These are phyloP conservation scores for Penicillium argentinense DNA, from an alignment of 495 filamentous ascomycete species.

Conservation along the genomic window DNA sequence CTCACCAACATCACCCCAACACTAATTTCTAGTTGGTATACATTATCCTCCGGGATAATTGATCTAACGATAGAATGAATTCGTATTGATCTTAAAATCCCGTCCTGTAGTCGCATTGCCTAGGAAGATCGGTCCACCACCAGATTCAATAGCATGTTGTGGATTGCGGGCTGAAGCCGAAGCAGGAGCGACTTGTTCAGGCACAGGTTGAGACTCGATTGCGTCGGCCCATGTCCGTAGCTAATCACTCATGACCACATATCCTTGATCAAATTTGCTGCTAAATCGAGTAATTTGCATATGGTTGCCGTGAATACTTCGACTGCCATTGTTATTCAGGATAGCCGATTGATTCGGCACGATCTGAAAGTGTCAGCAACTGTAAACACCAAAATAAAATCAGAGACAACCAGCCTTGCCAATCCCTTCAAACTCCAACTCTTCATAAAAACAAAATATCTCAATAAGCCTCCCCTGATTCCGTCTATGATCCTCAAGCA, in stretches of 20 bases:
- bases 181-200: neutral
- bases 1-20: too few relatives aligned
- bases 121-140: slow-evolving; percentile 1
- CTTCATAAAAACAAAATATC: slow-evolving; percentile 9
- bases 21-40: too few relatives aligned
- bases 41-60: too few relatives aligned
- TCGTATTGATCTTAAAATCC: neutral
- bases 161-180: neutral
- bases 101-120: neutral
- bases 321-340: slow-evolving; percentile 1
- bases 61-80: neutral
- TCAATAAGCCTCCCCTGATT: neutral
- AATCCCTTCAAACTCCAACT: neutral
- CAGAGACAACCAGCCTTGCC: neutral
- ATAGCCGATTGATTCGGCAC: slow-evolving; percentile 4
- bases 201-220: neutral
- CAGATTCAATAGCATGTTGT: neutral
- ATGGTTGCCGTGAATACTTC: slow-evolving; percentile 3
- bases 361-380: neutral
- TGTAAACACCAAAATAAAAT: neutral
- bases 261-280: neutral
- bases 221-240: slow-evolving; percentile 2
- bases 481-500: neutral
- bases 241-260: neutral
- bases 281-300: slow-evolving; percentile 6